A percentile compares a stretch with the other conserved stretches of the same genome.
These are phyloP conservation scores for Agaricus bisporus DNA, from an alignment of 768 basidiomycete species.

Conservation along the genomic window DNA sequence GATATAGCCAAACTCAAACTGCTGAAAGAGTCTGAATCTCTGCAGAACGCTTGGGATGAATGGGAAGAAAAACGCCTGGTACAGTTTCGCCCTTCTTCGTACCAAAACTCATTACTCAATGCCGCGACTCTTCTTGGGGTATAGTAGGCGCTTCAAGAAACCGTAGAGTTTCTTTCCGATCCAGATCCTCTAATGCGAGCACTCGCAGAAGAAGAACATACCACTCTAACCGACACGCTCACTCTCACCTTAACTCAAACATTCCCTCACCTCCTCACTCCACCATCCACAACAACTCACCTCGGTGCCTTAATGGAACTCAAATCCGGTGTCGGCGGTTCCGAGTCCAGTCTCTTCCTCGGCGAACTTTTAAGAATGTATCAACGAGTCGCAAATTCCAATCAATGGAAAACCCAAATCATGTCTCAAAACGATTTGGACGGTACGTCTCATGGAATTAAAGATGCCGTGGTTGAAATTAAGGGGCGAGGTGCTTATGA, in stretches of 20 bases:
- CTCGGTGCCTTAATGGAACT: slow-evolving; percentile 84
- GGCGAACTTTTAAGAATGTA: slow-evolving; percentile 82
- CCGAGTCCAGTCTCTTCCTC: slow-evolving; percentile 80
- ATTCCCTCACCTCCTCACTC: slow-evolving; percentile 71
- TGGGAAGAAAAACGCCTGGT: slow-evolving; percentile 59
- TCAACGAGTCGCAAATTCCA: slow-evolving; percentile 49
- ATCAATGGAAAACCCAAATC: slow-evolving; percentile 54
- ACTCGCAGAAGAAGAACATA: slow-evolving; percentile 66
- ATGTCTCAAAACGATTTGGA: slow-evolving; percentile 55
- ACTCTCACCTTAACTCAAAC: slow-evolving; percentile 30
- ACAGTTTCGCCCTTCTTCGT: slow-evolving; percentile 15
- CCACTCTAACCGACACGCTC: slow-evolving; percentile 32
- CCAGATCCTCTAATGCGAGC: slow-evolving; percentile 70
- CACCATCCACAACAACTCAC: slow-evolving; percentile 55
- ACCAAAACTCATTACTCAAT: neutral
- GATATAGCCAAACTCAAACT: slow-evolving; percentile 55
- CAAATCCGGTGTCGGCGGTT: slow-evolving; percentile 90
- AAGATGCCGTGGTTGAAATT: slow-evolving; percentile 76
- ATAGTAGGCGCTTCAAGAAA: slow-evolving; percentile 63
- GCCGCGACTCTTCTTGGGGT: slow-evolving; percentile 10
- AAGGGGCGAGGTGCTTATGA: slow-evolving; percentile 79
- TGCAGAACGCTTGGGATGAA: slow-evolving; percentile 62
- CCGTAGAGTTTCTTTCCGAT: slow-evolving; percentile 57
- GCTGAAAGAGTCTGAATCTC: slow-evolving; percentile 62
- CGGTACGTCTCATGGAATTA: slow-evolving; percentile 47